phyloP scores from a whole-genome alignment of 371 early-diverging fungal genomes.

The Homolaphlyctis polyrhiza region DNA sequence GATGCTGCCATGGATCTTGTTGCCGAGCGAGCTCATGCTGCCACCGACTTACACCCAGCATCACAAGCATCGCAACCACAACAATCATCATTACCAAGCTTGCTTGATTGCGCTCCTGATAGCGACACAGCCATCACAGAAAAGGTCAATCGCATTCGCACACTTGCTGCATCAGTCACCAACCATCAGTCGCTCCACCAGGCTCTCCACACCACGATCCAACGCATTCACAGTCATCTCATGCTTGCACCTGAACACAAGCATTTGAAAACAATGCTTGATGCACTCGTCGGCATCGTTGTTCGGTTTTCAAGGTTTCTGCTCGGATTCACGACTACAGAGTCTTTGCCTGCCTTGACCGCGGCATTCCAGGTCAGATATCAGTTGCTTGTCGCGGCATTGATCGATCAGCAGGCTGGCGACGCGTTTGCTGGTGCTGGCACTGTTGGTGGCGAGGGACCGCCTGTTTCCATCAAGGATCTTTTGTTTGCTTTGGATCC shows the following conservation, averaged over 20 bases:
- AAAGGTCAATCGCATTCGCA: background rate
- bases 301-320: background rate
- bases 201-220: background rate
- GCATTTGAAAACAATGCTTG: background rate
- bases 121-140: background rate
- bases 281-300: background rate
- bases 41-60: background rate
- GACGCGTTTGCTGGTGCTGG: too few species aligned
- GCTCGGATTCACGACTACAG: background rate
- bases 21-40: too few species aligned
- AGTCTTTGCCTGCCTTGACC: background rate
- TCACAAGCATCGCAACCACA: background rate
- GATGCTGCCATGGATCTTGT: too few species aligned
- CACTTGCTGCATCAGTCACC: background rate
- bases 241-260: background rate
- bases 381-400: background rate
- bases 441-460: too few species aligned
- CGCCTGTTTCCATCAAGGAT: too few species aligned
- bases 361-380: background rate
- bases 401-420: too few species aligned
- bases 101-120: background rate
- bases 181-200: background rate
- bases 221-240: background rate
- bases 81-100: background rate
- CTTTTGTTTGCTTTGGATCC: too few species aligned